These are phyloP conservation scores for Phylloporus rhodoxanthus DNA, from an alignment of 768 basidiomycete species.

Conservation along the genomic window DNA sequence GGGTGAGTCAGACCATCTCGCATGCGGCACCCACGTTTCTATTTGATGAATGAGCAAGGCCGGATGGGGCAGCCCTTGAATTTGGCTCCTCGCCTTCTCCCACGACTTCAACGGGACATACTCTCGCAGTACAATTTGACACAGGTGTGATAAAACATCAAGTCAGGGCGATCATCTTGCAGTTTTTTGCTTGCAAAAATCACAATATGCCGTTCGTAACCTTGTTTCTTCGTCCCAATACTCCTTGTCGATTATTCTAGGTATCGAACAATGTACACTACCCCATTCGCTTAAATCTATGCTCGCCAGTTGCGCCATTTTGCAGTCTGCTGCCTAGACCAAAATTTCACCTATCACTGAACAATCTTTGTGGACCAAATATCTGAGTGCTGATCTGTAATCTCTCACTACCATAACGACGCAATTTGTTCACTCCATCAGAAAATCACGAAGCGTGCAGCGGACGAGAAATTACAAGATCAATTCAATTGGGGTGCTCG, in stretches of 20 bases:
- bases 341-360: background rate
- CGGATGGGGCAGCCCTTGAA: background rate
- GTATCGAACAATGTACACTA: background rate
- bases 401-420: conserved; percentile 3
- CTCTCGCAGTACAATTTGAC: background rate
- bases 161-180: background rate
- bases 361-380: background rate
- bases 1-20: background rate
- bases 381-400: conserved; percentile 2
- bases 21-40: background rate
- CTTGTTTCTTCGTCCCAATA: background rate
- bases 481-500: conserved; percentile 1
- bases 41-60: background rate
- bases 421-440: conserved; percentile 10
- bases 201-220: background rate
- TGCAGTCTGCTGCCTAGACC: background rate
- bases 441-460: conserved; percentile 12
- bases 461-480: conserved; percentile 6
- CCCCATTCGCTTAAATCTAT: background rate
- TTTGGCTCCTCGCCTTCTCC: background rate
- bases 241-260: background rate
- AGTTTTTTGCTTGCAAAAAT: background rate
- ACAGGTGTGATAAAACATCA: background rate
- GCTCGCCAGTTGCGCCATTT: background rate
- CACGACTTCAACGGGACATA: background rate